These are phyloP conservation scores for Fragilariopsis cylindrus DNA, from an alignment of 108 stramenopile species.

Conservation along the genomic window DNA sequence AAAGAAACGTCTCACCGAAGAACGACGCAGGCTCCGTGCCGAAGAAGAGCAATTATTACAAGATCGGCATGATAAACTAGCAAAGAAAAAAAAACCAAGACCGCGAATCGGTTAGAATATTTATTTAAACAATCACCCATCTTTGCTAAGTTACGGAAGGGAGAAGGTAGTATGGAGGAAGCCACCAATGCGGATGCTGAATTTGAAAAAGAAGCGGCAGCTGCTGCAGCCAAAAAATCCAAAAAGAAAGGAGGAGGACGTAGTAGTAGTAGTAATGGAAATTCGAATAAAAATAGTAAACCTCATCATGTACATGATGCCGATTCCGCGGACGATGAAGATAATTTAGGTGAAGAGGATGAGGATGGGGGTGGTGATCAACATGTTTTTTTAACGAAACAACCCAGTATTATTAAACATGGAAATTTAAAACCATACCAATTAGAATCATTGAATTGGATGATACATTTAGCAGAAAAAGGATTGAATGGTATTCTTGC, in stretches of 20 bases:
- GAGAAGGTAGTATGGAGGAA: conserved; percentile 48
- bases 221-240: conserved; percentile 11
- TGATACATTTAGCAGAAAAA: conserved; percentile 94
- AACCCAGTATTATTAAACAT: conserved; percentile 89
- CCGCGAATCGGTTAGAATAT: conserved; percentile 88
- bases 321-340: conserved; percentile 18
- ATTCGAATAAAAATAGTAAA: conserved; percentile 3
- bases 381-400: conserved; percentile 83
- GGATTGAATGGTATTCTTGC: conserved; percentile 96
- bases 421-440: conserved; percentile 92
- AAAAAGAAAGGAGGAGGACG: conserved; percentile 10
- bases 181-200: conserved; percentile 56
- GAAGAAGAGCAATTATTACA: conserved; percentile 62
- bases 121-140: conserved; percentile 93
- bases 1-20: conserved; percentile 60
- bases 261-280: background rate
- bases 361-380: conserved; percentile 47
- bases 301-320: conserved; percentile 47
- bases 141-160: conserved; percentile 86
- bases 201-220: conserved; percentile 28
- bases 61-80: conserved; percentile 68
- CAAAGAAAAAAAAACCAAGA: conserved; percentile 71
- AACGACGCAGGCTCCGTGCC: conserved; percentile 54
- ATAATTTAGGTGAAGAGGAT: conserved; percentile 52
- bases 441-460: conserved; percentile 96